Evolutionary conservation across 768 basidiomycete species (phyloP), one percentile per base, ranked within the genome.

Genomic region (Psilocybe cubensis): DNA sequence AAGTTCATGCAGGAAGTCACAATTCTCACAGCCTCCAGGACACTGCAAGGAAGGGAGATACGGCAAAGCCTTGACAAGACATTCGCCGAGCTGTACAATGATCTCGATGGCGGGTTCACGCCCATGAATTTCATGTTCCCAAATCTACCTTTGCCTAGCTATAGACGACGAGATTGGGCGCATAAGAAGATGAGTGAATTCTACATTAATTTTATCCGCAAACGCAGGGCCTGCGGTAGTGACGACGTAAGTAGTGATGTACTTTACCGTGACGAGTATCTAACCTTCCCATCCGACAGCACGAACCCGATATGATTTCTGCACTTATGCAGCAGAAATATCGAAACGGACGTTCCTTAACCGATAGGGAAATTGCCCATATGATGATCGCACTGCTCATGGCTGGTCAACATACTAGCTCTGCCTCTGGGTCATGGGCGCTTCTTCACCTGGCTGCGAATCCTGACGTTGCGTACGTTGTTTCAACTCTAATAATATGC

Each of bases 381-480:
- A 96, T 99, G 69, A 87, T 99, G 89, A 99, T 98, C 67, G 97
- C 97, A 14, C 84, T 99, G 43, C 87, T 99, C 61, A 98, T 99
- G 97, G 97, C 97, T 43, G 97, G 97, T 33, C 97, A 99, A 76
- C 97, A 99, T 74, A 99, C 97, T 0, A 93, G 91, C 65, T 97
- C 97, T 12, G 89, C 97, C 2, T 89, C 93, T 20, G 87, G 87
- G 28, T 89, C 94, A 10, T 99, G 97, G 97, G 70, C 88, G 12
- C 79, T 98, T 35, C 83, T 98, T 41, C 94, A 97, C 67, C 71
- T 98, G 25, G 96, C 95, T 25, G 76, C 84, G 60, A 83, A 87
- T 44, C 83, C 82, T 1, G 85, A 91, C 23, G 66, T 96, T 59
- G 86, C 84, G 92, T 95, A 68, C 66, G 89, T 83, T n/a, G n/a